Percentiles rank a stretch among this genome's conserved stretches.
Evolutionary conservation across 768 basidiomycete genomes (phyloP).

Genomic region (Termitomyces sp.): DNA sequence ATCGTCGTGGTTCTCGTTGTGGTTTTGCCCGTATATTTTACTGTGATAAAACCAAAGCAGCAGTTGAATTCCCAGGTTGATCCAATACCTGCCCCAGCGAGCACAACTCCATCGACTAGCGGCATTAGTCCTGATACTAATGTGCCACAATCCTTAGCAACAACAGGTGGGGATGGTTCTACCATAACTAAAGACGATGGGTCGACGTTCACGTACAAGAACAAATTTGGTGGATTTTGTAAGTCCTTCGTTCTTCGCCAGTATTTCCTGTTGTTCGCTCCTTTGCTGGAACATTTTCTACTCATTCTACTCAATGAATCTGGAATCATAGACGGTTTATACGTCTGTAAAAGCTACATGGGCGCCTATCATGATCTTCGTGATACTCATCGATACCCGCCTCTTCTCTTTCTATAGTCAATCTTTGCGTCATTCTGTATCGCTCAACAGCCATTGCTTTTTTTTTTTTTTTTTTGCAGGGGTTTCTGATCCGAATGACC

Average conservation of each 20-base stretch:
- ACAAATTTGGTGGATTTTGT: constrained; percentile 74
- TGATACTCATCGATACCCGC: neutral
- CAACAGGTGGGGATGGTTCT: constrained; percentile 66
- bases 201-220: constrained; percentile 67
- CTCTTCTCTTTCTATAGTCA: neutral
- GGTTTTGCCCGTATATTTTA: constrained; percentile 53
- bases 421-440: neutral
- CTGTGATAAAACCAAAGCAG: constrained; percentile 39
- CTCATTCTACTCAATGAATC: neutral
- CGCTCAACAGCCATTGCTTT: neutral
- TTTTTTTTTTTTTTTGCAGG: constrained; percentile 42
- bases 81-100: neutral
- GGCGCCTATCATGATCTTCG: constrained; percentile 2
- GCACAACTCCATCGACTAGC: constrained; percentile 3
- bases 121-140: constrained; percentile 6
- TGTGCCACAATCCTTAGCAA: constrained; percentile 16
- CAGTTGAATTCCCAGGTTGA: constrained; percentile 6
- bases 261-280: neutral
- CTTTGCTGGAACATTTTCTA: neutral
- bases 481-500: constrained; percentile 62
- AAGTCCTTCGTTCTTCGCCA: constrained; percentile 23
- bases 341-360: neutral
- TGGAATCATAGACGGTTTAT: constrained; percentile 1
- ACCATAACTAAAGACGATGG: constrained; percentile 61
- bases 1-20: constrained; percentile 39